A percentile compares a stretch with the other conserved stretches of the same genome.
Conservation (phyloP, 768 basidiomycete genomes). For the Boletus patriciae region DNA sequence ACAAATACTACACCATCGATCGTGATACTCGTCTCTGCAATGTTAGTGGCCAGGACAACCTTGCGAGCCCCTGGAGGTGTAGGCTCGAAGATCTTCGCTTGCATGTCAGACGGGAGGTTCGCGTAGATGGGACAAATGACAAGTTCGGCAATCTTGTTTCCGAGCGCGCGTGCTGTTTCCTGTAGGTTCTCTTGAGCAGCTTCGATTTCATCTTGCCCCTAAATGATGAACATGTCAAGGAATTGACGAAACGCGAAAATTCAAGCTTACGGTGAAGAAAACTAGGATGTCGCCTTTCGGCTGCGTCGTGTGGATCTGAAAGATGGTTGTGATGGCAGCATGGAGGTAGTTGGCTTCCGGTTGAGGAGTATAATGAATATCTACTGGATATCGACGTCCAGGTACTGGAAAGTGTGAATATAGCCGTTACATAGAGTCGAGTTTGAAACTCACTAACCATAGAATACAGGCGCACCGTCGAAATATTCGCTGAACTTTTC, state of each 20-base stretch:
- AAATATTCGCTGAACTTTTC: conserved; percentile 99
- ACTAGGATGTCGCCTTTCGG: conserved; percentile 97
- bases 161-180: conserved; percentile 91
- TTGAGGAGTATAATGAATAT: conserved; percentile 98
- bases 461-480: conserved; percentile 93
- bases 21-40: conserved; percentile 99
- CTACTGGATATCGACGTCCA: conserved; percentile 95
- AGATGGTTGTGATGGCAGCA: conserved; percentile 96
- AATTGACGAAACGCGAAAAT: background rate
- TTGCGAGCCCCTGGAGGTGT: conserved; percentile 96
- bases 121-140: conserved; percentile 98
- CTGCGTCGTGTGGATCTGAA: conserved; percentile 99
- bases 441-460: conserved; percentile 51
- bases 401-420: conserved; percentile 60
- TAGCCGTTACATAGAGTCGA: background rate
- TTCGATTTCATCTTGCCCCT: conserved; percentile 99
- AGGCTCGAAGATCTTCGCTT: conserved; percentile 98
- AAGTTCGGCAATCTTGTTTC: conserved; percentile 93
- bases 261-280: conserved; percentile 78
- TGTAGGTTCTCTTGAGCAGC: conserved; percentile 94
- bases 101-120: conserved; percentile 99
- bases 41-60: conserved; percentile 97
- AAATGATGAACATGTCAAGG: conserved; percentile 6
- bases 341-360: conserved; percentile 99
- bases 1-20: conserved; percentile 99